Conservation (phyloP, 2,329 filamentous ascomycete species). For the Diaporthe aspalathi region DNA sequence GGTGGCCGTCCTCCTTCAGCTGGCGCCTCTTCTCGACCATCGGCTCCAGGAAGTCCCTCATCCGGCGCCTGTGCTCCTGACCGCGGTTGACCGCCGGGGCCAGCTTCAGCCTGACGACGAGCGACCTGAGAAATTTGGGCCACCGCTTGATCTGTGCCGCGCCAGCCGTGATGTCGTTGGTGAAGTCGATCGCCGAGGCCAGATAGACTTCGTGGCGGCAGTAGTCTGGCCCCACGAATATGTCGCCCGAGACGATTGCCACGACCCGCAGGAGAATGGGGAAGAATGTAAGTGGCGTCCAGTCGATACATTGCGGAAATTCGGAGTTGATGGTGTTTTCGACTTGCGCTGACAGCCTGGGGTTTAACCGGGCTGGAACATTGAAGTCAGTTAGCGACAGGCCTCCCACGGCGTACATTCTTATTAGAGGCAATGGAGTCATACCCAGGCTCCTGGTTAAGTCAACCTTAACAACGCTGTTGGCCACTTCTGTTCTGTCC, state of each 20-base stretch:
- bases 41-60: slow-evolving; percentile 38
- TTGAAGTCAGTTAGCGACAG: not conserved
- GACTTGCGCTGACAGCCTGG: slow-evolving; percentile 23
- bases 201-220: slow-evolving; percentile 54
- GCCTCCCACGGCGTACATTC: accelerated
- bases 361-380: slow-evolving; percentile 20
- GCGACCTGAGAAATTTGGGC: slow-evolving; percentile 32
- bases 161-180: slow-evolving; percentile 42
- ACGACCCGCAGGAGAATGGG: slow-evolving; percentile 52
- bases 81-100: slow-evolving; percentile 11
- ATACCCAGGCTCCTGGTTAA: slow-evolving; percentile 29
- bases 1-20: slow-evolving; percentile 12
- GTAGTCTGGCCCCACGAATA: slow-evolving; percentile 56
- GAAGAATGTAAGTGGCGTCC: slow-evolving; percentile 47
- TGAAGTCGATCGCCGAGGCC: slow-evolving; percentile 54
- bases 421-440: too few relatives aligned
- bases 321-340: slow-evolving; percentile 27
- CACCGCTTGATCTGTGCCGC: slow-evolving; percentile 45
- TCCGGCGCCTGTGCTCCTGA: slow-evolving; percentile 28
- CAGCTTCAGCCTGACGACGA: slow-evolving; percentile 23
- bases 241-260: slow-evolving; percentile 52
- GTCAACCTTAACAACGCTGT: slow-evolving; percentile 28
- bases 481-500: slow-evolving; percentile 32
- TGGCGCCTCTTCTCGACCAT: slow-evolving; percentile 41
- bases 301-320: slow-evolving; percentile 17